Percentiles rank a stretch among this genome's conserved stretches.
Conservation (phyloP, 2,329 filamentous ascomycete genomes). For the Aschersonia sp. region DNA sequence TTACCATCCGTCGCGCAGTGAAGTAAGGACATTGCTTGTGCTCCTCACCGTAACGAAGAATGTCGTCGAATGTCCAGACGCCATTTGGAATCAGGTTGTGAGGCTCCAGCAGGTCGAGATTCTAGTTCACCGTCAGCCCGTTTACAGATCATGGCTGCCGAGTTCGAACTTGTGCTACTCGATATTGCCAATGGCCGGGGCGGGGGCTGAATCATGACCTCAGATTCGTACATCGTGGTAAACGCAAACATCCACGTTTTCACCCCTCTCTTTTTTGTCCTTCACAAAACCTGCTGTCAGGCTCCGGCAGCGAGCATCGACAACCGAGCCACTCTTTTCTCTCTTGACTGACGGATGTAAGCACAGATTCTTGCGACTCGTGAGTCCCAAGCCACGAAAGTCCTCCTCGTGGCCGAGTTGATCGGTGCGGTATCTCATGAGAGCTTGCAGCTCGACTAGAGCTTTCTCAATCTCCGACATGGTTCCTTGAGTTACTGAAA, state of each 20-base stretch:
- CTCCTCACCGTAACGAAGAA: constrained; percentile 80
- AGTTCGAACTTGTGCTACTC: too few relatives aligned
- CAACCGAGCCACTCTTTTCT: constrained; percentile 87
- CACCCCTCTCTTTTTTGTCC: constrained; percentile 90
- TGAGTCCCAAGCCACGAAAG: constrained; percentile 80
- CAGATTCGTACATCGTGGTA: constrained; percentile 65
- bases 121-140: constrained; percentile 29
- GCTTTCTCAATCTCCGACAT: constrained; percentile 99
- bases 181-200: too few relatives aligned
- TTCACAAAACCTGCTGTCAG: constrained; percentile 94
- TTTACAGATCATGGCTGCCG: not conserved
- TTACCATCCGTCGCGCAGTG: constrained; percentile 81
- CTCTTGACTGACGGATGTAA: constrained; percentile 90
- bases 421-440: constrained; percentile 90
- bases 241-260: constrained; percentile 85
- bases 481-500: constrained; percentile 38
- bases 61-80: constrained; percentile 86
- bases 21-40: constrained; percentile 98
- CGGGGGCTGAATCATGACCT: too few relatives aligned
- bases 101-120: constrained; percentile 85
- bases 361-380: constrained; percentile 93
- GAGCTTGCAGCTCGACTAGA: constrained; percentile 70
- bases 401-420: constrained; percentile 86
- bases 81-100: constrained; percentile 90
- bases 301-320: constrained; percentile 91